Conservation (phyloP, 2,329 filamentous ascomycete genomes). For the Chrysosporium keratinophilum region DNA sequence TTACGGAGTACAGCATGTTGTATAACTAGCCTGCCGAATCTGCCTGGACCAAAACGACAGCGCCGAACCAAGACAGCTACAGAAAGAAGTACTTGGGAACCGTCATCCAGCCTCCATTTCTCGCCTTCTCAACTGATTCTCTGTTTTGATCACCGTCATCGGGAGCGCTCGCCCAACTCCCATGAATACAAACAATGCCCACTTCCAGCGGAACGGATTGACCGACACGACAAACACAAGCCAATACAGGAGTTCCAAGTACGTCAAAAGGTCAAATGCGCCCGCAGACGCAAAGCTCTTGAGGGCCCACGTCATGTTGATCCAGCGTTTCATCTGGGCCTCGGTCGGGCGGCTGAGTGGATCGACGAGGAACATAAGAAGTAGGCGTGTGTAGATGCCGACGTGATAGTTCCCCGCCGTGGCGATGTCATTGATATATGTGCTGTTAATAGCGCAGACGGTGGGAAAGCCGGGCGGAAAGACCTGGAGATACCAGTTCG, state of each 20-base stretch:
- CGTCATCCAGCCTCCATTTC: constrained; percentile 31
- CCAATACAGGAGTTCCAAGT: constrained; percentile 76
- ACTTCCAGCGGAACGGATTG: constrained; percentile 86
- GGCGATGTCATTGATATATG: constrained; percentile 69
- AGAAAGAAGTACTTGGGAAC: neutral
- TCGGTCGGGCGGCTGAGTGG: constrained; percentile 61
- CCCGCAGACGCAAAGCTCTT: constrained; percentile 60
- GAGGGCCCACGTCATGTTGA: constrained; percentile 66
- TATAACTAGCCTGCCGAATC: too few relatives aligned
- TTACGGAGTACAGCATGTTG: too few relatives aligned
- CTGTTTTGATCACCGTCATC: constrained; percentile 53
- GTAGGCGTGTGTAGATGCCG: constrained; percentile 74
- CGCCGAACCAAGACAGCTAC: too few relatives aligned
- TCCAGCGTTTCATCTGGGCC: constrained; percentile 74
- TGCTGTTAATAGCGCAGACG: constrained; percentile 73
- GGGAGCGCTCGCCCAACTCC: constrained; percentile 61
- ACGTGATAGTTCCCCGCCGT: constrained; percentile 83
- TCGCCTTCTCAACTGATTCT: constrained; percentile 43
- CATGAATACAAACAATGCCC: constrained; percentile 72
- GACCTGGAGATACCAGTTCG: constrained; percentile 81
- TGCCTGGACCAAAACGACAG: too few relatives aligned
- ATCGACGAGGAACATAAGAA: constrained; percentile 78
- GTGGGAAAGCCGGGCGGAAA: constrained; percentile 66
- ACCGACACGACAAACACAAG: constrained; percentile 66
- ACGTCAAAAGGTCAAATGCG: constrained; percentile 84